Percentiles rank a stretch among this genome's conserved stretches.
These are phyloP conservation scores for Macaranga tanarius DNA, from an alignment of 441 rosid genomes.

Conservation along the genomic window DNA sequence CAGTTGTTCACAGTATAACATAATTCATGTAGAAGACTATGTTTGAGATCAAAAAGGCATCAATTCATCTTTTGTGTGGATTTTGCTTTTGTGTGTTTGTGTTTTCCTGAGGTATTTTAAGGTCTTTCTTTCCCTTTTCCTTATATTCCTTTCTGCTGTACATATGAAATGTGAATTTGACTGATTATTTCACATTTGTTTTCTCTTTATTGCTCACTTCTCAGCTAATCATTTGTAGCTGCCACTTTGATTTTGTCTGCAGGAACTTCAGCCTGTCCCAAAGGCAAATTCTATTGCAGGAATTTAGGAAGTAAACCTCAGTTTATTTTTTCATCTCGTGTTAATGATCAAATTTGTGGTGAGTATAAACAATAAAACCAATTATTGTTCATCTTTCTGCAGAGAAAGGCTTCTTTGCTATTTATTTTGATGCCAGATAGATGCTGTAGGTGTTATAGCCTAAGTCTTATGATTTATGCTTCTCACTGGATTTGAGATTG, in stretches of 20 bases:
- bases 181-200: conserved; percentile 1
- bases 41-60: too few species aligned
- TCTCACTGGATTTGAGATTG: not conserved
- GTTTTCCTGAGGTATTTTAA: too few species aligned
- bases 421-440: not conserved
- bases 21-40: too few species aligned
- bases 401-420: not conserved
- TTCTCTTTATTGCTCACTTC: not conserved
- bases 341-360: conserved; percentile 85
- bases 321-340: conserved; percentile 71
- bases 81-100: too few species aligned
- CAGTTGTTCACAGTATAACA: not conserved
- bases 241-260: conserved; percentile 31
- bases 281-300: conserved; percentile 77
- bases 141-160: not conserved
- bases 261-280: conserved; percentile 94
- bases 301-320: conserved; percentile 72
- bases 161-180: not conserved
- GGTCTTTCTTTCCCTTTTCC: too few species aligned
- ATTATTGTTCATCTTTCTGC: not conserved
- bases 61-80: too few species aligned
- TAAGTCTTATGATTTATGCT: not conserved
- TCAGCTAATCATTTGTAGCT: conserved; percentile 13
- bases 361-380: conserved; percentile 21
- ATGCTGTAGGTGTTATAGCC: not conserved